A percentile compares a stretch with the other conserved stretches of the same genome.
Conservation (phyloP, 169 alveolate genomes). For the Eimeria sp. region DNA sequence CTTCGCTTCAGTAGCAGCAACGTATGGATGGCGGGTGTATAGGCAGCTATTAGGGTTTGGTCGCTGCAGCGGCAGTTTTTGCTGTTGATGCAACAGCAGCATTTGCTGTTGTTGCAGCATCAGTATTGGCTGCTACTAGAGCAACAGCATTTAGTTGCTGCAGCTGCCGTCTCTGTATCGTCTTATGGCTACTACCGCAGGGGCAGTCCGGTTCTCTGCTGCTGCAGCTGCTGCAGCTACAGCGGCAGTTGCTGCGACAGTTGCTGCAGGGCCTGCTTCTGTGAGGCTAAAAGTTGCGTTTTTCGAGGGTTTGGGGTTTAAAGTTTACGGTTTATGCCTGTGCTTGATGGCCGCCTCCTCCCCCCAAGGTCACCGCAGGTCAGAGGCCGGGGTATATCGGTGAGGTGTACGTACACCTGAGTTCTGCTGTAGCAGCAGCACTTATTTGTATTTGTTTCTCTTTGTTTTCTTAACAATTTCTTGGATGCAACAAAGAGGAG, state of each 20-base stretch:
- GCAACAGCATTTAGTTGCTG: background rate
- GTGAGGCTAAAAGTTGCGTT: too few relatives aligned
- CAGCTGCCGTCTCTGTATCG: background rate
- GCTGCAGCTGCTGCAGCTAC: background rate
- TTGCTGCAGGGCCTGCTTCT: constrained; percentile 47
- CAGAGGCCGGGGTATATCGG: background rate
- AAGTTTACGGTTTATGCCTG: background rate
- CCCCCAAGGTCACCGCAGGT: constrained; percentile 44
- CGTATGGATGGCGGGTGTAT: too few relatives aligned
- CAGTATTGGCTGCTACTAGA: too few relatives aligned
- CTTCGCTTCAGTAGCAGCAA: too few relatives aligned
- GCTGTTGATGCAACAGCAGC: too few relatives aligned
- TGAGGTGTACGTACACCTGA: constrained; percentile 32
- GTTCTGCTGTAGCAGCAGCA: background rate
- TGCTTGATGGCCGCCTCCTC: too few relatives aligned
- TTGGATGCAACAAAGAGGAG: background rate
- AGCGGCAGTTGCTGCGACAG: background rate
- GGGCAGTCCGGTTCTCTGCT: constrained; percentile 14
- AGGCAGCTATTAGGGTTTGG: too few relatives aligned
- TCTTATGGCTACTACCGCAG: background rate
- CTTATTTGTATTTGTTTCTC: background rate
- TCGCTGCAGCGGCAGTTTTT: too few relatives aligned
- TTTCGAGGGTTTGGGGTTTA: background rate
- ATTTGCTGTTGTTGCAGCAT: too few relatives aligned
- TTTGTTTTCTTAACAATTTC: background rate